Conservation (phyloP, 805 yeast species). For the Isabelozyma pseudorhagii region DNA sequence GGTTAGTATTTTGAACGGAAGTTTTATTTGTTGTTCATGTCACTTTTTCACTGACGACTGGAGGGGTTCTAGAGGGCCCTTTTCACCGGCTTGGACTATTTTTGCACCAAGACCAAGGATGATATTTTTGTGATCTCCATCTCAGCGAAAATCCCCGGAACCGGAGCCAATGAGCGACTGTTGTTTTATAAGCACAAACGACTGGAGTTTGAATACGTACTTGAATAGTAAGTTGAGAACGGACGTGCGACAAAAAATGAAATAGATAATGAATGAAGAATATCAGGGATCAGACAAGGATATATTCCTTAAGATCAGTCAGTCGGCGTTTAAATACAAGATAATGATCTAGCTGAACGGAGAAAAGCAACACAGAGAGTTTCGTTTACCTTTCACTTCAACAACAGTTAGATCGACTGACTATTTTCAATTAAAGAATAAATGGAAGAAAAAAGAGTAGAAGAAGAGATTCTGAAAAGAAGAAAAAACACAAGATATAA, state of each 20-base stretch:
- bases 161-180: neutral
- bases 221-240: neutral
- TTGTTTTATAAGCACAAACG: neutral
- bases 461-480: neutral
- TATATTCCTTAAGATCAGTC: neutral
- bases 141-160: neutral
- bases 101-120: too few species aligned
- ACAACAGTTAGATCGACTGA: neutral
- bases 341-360: neutral
- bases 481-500: neutral
- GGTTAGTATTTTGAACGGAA: neutral
- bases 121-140: neutral
- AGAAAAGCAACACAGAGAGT: neutral
- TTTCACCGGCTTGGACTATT: too few species aligned
- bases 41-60: too few species aligned
- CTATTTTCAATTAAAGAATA: neutral
- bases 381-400: neutral
- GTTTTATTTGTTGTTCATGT: too few species aligned
- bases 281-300: neutral
- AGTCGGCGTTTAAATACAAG: neutral
- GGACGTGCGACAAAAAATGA: neutral
- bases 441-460: too few species aligned
- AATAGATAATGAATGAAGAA: neutral
- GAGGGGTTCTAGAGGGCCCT: too few species aligned
- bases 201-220: neutral